phyloP scores from a whole-genome alignment of 805 yeast genomes.

The Nakazawaea anatomiae region DNA sequence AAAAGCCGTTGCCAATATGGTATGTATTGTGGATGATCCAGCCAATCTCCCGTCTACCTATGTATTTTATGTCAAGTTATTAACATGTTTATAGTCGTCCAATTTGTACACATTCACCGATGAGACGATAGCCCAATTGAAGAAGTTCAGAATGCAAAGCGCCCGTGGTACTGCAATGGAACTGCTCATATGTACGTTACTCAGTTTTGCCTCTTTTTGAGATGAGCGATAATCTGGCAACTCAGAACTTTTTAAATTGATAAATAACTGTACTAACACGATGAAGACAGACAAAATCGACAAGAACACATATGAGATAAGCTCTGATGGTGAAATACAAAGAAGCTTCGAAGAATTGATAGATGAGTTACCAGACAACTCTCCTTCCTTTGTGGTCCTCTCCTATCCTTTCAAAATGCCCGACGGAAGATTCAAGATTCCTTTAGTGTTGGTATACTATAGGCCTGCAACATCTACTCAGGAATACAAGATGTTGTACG shows the following conservation, averaged over 20 bases:
- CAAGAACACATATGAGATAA: constrained; percentile 44
- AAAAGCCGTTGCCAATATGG: too few relatives aligned
- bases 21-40: too few relatives aligned
- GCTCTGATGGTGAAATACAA: constrained; percentile 42
- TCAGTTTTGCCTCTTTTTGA: too few relatives aligned
- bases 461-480: constrained; percentile 83
- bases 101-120: constrained; percentile 58
- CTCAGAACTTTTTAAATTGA: too few relatives aligned
- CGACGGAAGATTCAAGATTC: constrained; percentile 72
- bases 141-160: constrained; percentile 69
- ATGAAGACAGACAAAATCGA: constrained; percentile 44
- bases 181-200: constrained; percentile 51
- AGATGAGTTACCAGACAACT: constrained; percentile 76
- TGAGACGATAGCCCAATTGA: constrained; percentile 52
- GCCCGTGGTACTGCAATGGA: constrained; percentile 57
- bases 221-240: too few relatives aligned
- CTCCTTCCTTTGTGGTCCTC: constrained; percentile 69
- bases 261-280: too few relatives aligned
- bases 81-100: constrained; percentile 25
- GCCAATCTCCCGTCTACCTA: too few relatives aligned
- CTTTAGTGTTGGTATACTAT: constrained; percentile 80
- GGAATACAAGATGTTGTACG: constrained; percentile 80
- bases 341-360: constrained; percentile 52
- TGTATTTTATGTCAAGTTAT: too few relatives aligned
- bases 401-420: constrained; percentile 65